Conservation (phyloP, 441 rosid species). For the Euphorbia schlechtendalii region DNA sequence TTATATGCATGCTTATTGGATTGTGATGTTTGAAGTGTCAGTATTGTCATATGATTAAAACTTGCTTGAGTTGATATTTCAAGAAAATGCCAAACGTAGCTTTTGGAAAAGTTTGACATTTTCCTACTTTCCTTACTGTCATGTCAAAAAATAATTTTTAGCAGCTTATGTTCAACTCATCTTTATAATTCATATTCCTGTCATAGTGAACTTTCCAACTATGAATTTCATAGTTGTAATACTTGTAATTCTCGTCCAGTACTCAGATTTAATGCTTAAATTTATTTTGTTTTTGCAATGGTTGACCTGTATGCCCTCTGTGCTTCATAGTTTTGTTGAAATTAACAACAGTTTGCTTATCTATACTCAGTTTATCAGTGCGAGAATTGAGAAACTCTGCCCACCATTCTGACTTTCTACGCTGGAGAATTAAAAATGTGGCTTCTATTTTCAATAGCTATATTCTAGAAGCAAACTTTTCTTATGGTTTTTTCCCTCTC, state of each 20-base stretch:
- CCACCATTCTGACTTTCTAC: background rate
- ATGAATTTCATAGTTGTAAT: background rate
- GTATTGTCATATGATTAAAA: background rate
- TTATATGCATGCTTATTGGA: background rate
- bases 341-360: background rate
- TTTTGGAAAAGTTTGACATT: background rate
- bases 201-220: background rate
- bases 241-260: no score
- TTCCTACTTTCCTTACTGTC: background rate
- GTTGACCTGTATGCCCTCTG: background rate
- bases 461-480: no score
- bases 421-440: background rate
- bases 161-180: no score
- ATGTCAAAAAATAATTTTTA: no score
- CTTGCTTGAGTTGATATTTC: background rate
- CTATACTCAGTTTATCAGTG: background rate
- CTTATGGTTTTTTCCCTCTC: background rate
- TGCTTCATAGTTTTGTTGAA: background rate
- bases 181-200: background rate
- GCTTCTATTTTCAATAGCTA: no score
- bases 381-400: background rate
- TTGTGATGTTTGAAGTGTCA: background rate
- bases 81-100: constrained; percentile 1
- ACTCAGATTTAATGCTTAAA: background rate
- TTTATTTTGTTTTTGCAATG: background rate